phyloP scores from a whole-genome alignment of 1,284 basidiomycete genomes.

The Irpex rosettiformis region DNA sequence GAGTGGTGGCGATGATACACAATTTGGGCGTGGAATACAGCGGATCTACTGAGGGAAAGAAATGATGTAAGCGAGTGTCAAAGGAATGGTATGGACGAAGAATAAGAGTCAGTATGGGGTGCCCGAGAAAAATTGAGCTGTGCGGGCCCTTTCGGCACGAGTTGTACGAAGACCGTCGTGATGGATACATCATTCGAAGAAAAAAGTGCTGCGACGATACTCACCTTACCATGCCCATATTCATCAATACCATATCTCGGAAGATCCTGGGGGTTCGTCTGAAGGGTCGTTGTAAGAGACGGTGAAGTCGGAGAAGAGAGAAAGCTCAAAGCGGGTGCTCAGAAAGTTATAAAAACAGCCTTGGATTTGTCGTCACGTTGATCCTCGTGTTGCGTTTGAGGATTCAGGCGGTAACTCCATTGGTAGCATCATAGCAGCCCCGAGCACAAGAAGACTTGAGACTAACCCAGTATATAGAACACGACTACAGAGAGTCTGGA shows the following conservation, averaged over 20 bases:
- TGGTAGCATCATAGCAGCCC: conserved; percentile 46
- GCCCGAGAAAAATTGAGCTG: conserved; percentile 78
- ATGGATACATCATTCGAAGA: conserved; percentile 48
- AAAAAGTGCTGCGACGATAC: conserved; percentile 14
- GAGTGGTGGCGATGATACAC: too few relatives aligned
- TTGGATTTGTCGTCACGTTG: conserved; percentile 65
- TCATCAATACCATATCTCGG: conserved; percentile 23
- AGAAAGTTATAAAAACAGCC: conserved; percentile 70
- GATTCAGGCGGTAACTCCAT: conserved; percentile 79
- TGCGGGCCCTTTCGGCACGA: conserved; percentile 85
- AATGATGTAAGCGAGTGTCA: background rate
- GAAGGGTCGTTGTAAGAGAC: background rate
- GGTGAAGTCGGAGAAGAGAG: conserved; percentile 3
- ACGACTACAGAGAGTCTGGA: too few relatives aligned
- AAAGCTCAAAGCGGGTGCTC: conserved; percentile 35
- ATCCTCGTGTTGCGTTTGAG: conserved; percentile 29
- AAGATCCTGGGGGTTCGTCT: background rate
- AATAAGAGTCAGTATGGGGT: conserved; percentile 60
- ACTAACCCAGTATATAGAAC: background rate
- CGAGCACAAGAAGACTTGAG: conserved; percentile 11
- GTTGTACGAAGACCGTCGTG: conserved; percentile 88
- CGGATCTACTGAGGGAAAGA: background rate
- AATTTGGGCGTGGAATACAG: too few relatives aligned
- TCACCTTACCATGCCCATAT: conserved; percentile 25
- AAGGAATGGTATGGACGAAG: background rate